Conservation (phyloP, 179 eudicot species). For the Corrigiola litoralis region DNA sequence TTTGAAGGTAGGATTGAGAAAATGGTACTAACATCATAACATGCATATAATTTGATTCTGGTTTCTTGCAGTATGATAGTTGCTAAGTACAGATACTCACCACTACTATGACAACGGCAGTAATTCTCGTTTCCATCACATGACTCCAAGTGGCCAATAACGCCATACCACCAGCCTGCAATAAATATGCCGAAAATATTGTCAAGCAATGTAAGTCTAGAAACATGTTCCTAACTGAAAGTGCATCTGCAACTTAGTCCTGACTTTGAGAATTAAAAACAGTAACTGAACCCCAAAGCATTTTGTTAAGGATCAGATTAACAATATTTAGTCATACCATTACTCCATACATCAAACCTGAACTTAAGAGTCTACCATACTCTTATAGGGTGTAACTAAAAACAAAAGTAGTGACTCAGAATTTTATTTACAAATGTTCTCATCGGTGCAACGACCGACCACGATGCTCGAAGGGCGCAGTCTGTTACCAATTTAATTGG, state of each 20-base stretch:
- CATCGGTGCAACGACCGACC: too few relatives aligned
- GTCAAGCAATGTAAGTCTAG: background rate
- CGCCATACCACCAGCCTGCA: slow-evolving; percentile 99
- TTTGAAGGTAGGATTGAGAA: background rate
- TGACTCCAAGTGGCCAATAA: slow-evolving; percentile 84
- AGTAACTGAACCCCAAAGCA: too few relatives aligned
- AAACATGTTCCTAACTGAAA: background rate
- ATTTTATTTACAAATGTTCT: too few relatives aligned
- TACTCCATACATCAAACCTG: too few relatives aligned
- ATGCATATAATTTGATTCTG: slow-evolving; percentile 5
- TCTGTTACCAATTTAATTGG: too few relatives aligned
- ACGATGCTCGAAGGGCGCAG: too few relatives aligned
- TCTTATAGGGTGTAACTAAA: too few relatives aligned
- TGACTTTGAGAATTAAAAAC: too few relatives aligned
- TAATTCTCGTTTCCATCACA: slow-evolving; percentile 65
- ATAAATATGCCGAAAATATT: slow-evolving; percentile 11
- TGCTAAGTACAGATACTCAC: slow-evolving; percentile 36
- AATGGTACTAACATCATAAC: background rate
- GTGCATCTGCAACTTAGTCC: background rate
- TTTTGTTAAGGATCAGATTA: too few relatives aligned
- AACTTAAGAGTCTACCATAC: too few relatives aligned
- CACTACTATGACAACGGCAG: slow-evolving; percentile 69
- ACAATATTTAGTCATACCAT: too few relatives aligned
- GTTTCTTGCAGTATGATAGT: background rate
- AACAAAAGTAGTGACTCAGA: too few relatives aligned